Conservation (phyloP, 257 asterid genomes). For the Primulina huaijiensis region DNA sequence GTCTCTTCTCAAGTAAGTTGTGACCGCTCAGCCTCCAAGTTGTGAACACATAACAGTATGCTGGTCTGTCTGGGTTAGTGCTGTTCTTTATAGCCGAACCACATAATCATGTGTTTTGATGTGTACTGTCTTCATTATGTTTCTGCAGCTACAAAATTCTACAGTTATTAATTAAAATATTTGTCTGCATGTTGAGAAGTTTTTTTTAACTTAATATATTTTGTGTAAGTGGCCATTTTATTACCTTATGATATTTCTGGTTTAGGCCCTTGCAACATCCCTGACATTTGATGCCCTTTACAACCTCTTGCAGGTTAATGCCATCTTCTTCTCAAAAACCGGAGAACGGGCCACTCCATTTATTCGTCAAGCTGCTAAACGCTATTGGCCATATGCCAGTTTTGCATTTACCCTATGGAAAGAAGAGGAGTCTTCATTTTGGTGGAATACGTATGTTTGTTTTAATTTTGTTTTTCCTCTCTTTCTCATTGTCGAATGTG, state of each 20-base stretch:
- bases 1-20: background rate
- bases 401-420: constrained; percentile 77
- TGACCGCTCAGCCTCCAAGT: background rate
- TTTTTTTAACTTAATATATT: background rate
- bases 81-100: background rate
- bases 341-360: constrained; percentile 97
- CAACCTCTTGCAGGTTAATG: constrained; percentile 61
- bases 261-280: background rate
- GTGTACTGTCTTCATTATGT: background rate
- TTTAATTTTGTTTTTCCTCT: constrained; percentile 2
- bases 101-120: background rate
- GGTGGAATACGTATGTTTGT: constrained; percentile 85
- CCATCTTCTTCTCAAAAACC: constrained; percentile 78
- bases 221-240: constrained; percentile 6
- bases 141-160: background rate
- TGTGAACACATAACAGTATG: background rate
- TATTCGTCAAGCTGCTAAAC: constrained; percentile 77
- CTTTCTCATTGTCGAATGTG: background rate
- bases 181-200: background rate
- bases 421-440: constrained; percentile 71
- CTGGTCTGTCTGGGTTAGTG: background rate
- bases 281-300: constrained; percentile 3
- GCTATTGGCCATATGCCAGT: constrained; percentile 63
- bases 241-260: background rate
- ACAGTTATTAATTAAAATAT: background rate